A percentile compares a stretch with the other conserved stretches of the same genome.
Evolutionary conservation across 768 basidiomycete species (phyloP).

Genomic region (Suillus brevipes): DNA sequence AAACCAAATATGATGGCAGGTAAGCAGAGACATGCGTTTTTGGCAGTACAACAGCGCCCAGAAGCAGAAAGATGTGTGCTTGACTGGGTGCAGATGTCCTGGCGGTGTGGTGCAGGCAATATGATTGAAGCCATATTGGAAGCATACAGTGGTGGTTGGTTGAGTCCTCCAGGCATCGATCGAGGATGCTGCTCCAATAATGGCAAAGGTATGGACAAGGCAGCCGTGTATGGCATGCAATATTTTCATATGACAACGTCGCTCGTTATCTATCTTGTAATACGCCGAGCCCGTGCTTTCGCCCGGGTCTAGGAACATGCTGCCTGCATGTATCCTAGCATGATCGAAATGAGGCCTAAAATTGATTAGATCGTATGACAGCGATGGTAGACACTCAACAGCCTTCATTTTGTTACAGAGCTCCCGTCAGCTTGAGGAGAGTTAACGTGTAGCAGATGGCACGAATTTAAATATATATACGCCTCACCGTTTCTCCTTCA

Average conservation of each 20-base stretch:
- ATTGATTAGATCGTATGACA: background rate
- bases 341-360: background rate
- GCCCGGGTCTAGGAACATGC: background rate
- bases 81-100: background rate
- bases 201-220: background rate
- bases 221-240: too few species aligned
- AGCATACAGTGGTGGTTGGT: background rate
- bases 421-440: background rate
- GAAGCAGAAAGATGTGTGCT: background rate
- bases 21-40: background rate
- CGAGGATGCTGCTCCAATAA: background rate
- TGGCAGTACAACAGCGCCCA: background rate
- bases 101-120: background rate
- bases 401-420: background rate
- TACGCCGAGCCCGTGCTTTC: background rate
- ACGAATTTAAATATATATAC: background rate
- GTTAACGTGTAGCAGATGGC: background rate
- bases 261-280: background rate
- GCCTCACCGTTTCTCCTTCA: background rate
- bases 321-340: background rate
- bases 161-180: background rate
- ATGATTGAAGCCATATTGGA: background rate
- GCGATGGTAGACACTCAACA: background rate
- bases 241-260: background rate
- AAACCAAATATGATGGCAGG: conserved; percentile 14